Percentiles rank a stretch among this genome's conserved stretches.
phyloP scores from a whole-genome alignment of 768 basidiomycete species.

The Phaeotremella fagi region DNA sequence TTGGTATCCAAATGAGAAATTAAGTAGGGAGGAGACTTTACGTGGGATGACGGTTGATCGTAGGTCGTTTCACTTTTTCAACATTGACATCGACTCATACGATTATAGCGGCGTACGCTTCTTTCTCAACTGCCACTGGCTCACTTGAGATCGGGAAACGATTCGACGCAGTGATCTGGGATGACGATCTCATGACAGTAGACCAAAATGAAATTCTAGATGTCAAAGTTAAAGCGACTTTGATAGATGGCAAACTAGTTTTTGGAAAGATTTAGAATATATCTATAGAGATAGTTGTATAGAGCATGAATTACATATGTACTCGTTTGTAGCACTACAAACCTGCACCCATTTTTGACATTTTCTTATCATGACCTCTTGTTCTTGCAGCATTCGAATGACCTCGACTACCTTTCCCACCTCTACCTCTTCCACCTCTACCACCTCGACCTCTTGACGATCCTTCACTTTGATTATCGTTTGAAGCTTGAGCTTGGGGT shows the following conservation, averaged over 20 bases:
- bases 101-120: conserved; percentile 69
- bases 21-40: conserved; percentile 75
- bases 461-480: conserved; percentile 46
- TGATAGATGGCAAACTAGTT: conserved; percentile 66
- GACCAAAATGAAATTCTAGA: conserved; percentile 58
- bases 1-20: conserved; percentile 73
- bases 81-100: not conserved
- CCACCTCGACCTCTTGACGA: conserved; percentile 45
- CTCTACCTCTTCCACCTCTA: conserved; percentile 58
- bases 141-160: conserved; percentile 70
- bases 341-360: conserved; percentile 59
- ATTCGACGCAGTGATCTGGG: conserved; percentile 81
- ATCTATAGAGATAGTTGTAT: not conserved
- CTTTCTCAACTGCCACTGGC: conserved; percentile 65
- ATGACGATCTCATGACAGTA: conserved; percentile 71
- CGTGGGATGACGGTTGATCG: conserved; percentile 73
- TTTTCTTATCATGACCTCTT: conserved; percentile 83
- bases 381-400: conserved; percentile 69
- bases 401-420: conserved; percentile 72
- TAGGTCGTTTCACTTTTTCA: conserved; percentile 20
- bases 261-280: conserved; percentile 53
- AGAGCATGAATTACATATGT: not conserved
- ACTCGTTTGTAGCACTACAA: not conserved
- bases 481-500: conserved; percentile 1
- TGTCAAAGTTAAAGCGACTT: conserved; percentile 65